These are phyloP conservation scores for Tetraselmis striata DNA, from an alignment of 139 green algal species.

Conservation along the genomic window DNA sequence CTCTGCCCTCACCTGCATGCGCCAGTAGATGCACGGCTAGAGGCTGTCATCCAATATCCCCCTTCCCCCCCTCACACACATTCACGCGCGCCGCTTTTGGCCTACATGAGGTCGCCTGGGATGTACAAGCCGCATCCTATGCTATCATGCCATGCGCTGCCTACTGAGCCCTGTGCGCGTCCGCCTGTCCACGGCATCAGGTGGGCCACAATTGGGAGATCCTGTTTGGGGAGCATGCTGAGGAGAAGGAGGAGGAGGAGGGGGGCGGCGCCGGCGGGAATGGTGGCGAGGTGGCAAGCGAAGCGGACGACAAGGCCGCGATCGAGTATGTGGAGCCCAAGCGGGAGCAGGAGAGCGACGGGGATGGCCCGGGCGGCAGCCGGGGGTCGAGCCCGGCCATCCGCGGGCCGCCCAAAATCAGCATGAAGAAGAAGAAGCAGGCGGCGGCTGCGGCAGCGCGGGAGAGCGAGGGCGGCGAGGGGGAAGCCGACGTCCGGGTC, in stretches of 20 bases:
- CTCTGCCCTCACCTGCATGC: too few relatives aligned
- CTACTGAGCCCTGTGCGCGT: too few relatives aligned
- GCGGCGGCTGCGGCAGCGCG: neutral
- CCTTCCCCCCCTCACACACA: too few relatives aligned
- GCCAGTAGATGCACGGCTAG: too few relatives aligned
- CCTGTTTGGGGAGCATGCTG: neutral
- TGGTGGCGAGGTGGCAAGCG: too few relatives aligned
- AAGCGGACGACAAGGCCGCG: neutral
- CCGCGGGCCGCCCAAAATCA: conserved; percentile 34
- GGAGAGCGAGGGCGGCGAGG: neutral
- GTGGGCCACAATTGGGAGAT: neutral
- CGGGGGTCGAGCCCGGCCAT: neutral
- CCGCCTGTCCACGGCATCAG: too few relatives aligned
- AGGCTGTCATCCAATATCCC: too few relatives aligned
- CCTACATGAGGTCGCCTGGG: too few relatives aligned
- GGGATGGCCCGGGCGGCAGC: neutral
- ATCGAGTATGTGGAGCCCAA: neutral
- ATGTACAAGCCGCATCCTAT: too few relatives aligned
- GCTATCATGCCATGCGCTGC: too few relatives aligned
- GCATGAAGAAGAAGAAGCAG: conserved; percentile 28
- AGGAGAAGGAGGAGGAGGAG: neutral
- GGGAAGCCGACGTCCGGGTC: neutral
- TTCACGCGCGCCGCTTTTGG: too few relatives aligned
- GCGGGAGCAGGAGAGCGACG: neutral
- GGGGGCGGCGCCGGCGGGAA: too few relatives aligned